Evolutionary conservation across 768 basidiomycete species (phyloP), one percentile per base, ranked within the genome.

Genomic region (Tulasnella sp.): DNA sequence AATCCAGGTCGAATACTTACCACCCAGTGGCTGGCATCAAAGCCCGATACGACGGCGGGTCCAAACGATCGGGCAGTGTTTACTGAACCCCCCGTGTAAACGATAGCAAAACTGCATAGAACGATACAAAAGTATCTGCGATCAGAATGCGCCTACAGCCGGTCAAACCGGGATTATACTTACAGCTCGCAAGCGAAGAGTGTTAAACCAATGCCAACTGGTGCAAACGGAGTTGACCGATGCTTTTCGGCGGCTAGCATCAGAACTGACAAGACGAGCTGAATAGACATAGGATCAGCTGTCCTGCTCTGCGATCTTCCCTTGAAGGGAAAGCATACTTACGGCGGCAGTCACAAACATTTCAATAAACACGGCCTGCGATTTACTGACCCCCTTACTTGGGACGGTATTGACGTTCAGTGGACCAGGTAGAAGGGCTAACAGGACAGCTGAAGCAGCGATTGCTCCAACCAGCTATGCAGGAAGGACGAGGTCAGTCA

Each of bases 21-120:
- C 5, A 72, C 41, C 72, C 72, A 72, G 41, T 72, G 72, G 37
- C 4, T 22, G 5, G 17, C 42, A 6, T 14, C 19, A 74, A 75
- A 75, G n/a, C 75, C 75, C 0, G 72, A 42, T 5, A 76, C 72
- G n/a, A 76, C 75, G 12, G 75, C 75, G 37, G 75, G 75, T 22
- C 75, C 75, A 35, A 76, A 76, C 26, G 75, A 66, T 9, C 75
- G 75, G 19, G 75, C 75, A 19, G 75, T 72, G 73, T 75, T 75
- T 74, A 75, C 74, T 17, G 74, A 74, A 29, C 74, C 75, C 34
- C 75, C 75, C n/a, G 75, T 75, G 42, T 72, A 75, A 11, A 75
- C 59, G 6, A 75, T 70, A 22, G 63, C 75, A 62, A 74, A 75
- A 26, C 73, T 69, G 72, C 11, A n/a, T n/a, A n/a, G n/a, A n/a